Evolutionary conservation across 2,329 filamentous ascomycete genomes (phyloP).

Genomic region (Sporothrix globosa): DNA sequence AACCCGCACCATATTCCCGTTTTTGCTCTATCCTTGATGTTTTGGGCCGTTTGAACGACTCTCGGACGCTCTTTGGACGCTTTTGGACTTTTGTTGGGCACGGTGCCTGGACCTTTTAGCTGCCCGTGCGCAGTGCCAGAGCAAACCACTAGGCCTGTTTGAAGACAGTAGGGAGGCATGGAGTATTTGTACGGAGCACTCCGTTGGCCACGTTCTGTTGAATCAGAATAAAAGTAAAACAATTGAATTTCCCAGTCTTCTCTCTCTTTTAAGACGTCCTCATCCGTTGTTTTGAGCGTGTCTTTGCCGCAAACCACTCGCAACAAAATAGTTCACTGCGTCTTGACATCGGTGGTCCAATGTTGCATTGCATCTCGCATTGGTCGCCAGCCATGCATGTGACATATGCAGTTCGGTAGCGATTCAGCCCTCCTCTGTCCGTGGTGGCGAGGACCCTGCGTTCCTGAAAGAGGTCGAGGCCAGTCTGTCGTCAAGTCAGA

Average conservation of each 20-base stretch:
- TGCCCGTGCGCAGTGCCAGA: conserved; percentile 16
- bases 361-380: conserved; percentile 14
- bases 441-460: conserved; percentile 1
- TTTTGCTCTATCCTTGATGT: background rate
- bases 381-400: background rate
- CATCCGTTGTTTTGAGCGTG: too few species aligned
- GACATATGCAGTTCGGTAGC: background rate
- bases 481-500: background rate
- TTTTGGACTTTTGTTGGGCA: background rate
- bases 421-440: background rate
- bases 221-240: too few species aligned
- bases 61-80: too few species aligned
- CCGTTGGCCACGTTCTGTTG: too few species aligned
- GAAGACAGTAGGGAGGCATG: too few species aligned
- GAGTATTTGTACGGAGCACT: too few species aligned
- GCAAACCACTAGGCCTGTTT: conserved; percentile 1
- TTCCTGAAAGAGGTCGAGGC: background rate
- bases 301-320: too few species aligned
- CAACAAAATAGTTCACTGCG: too few species aligned
- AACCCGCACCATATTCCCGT: background rate
- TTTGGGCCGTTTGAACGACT: background rate
- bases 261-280: too few species aligned
- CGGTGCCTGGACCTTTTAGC: background rate
- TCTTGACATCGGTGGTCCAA: background rate
- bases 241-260: too few species aligned